A percentile compares a stretch with the other conserved stretches of the same genome.
These are phyloP conservation scores for Liriodendron chinense DNA, from an alignment of 164 flowering plant genomes.

Conservation along the genomic window DNA sequence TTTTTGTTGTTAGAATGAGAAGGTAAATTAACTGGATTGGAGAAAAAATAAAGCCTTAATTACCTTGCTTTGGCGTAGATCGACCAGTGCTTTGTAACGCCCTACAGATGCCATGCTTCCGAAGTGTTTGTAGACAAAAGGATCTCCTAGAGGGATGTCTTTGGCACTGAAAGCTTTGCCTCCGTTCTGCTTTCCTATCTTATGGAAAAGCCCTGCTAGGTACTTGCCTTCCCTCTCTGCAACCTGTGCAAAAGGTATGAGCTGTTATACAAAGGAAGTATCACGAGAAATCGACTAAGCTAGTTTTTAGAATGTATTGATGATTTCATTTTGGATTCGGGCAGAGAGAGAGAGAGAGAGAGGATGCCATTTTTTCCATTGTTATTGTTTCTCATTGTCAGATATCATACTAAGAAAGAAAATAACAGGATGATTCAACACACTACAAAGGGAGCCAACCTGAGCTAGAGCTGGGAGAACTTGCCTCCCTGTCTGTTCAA, in stretches of 20 bases:
- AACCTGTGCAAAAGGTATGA: conserved; percentile 39
- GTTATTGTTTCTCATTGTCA: no score
- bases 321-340: no score
- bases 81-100: conserved; percentile 79
- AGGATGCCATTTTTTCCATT: no score
- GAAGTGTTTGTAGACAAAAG: conserved; percentile 77
- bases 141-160: conserved; percentile 57
- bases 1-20: background rate
- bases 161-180: conserved; percentile 60
- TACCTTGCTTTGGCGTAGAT: conserved; percentile 78
- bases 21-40: background rate
- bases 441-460: conserved; percentile 29
- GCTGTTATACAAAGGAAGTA: no score
- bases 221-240: conserved; percentile 86
- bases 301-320: no score
- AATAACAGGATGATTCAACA: background rate
- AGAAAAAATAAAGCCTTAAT: background rate
- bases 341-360: no score
- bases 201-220: conserved; percentile 53
- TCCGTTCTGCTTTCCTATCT: conserved; percentile 55
- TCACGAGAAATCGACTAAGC: no score
- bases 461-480: conserved; percentile 95
- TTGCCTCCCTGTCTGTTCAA: conserved; percentile 62
- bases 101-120: conserved; percentile 93
- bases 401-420: background rate